phyloP scores from a whole-genome alignment of 2,329 filamentous ascomycete genomes.

The Aspergillus hortae region DNA sequence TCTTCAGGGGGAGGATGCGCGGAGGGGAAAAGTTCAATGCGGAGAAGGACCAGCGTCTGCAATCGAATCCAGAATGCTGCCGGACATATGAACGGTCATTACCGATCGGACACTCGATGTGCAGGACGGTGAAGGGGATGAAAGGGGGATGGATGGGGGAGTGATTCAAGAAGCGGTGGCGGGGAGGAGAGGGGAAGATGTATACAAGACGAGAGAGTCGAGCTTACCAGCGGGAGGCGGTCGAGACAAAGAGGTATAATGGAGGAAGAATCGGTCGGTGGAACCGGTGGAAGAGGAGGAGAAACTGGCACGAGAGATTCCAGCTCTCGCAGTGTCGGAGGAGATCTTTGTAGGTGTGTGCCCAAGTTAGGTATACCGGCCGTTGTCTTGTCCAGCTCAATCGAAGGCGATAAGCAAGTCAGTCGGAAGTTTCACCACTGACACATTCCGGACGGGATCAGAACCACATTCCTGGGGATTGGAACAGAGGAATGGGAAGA shows the following conservation, averaged over 20 bases:
- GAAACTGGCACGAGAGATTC: no score
- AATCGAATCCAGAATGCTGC: conserved; percentile 14
- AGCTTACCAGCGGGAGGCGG: conserved; percentile 18
- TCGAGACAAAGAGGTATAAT: background rate
- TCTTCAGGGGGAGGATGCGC: conserved; percentile 2
- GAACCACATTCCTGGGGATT: conserved; percentile 2
- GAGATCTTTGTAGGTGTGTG: no score
- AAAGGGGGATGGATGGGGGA: conserved; percentile 16
- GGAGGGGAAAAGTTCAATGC: conserved; percentile 5
- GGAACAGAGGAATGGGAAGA: conserved; percentile 3
- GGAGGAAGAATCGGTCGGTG: no score
- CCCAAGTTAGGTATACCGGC: no score
- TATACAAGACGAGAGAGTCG: conserved; percentile 7
- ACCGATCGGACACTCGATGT: conserved; percentile 18
- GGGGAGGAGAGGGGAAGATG: conserved; percentile 7
- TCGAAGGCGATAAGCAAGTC: background rate
- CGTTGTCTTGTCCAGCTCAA: background rate
- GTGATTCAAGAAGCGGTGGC: conserved; percentile 8
- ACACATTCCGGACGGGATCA: background rate
- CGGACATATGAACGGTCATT: conserved; percentile 14
- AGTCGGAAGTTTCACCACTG: background rate
- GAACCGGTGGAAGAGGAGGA: no score
- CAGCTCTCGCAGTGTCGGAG: no score
- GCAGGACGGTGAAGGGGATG: conserved; percentile 12
- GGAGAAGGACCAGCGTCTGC: conserved; percentile 6